Base-by-base conservation (phyloP, 108 stramenopile species). In the Aureococcus anophagefferens region DNA sequence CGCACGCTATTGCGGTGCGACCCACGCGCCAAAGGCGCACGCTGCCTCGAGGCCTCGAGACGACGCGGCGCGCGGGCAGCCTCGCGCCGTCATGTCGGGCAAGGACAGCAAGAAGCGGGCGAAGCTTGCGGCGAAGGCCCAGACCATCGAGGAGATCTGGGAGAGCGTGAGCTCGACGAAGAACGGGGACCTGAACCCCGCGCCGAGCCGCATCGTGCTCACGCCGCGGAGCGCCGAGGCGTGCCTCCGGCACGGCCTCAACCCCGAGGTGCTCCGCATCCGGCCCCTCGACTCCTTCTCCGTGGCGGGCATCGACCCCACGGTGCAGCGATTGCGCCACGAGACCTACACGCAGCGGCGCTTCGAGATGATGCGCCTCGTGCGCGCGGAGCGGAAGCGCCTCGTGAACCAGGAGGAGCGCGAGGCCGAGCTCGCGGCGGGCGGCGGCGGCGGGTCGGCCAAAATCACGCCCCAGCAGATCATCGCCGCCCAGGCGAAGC, bases 221-320 rank as follows among this genome's bases (percentile, higher is more conserved):
- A 87, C 88, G 3, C 88, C 88, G 17, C 64, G 84, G 32, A 75
- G 74, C 31, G 82, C 86, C 30, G 88, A 89, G 72, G 71, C 83
- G 45, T 87, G 86, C 45, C 81, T 89, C 17, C 78, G 83, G 37
- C 81, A 84, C 18, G 88, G 88, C n/a, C 34, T 76, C 63, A 76
- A 76, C 67, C 77, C 77, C 18, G 86, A 86, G 35, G 70, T 85
- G 0, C 67, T 89, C 17, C 68, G 81, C 9, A 77, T 86, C 32
- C 82, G 88, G 30, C 83, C 85, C 71, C 74, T 89, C 30, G 88
- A 87, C 72, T 80, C 75, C 32, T 89, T 89, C 63, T 84, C 79
- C 78, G 88, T 86, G 77, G 71, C 80, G 9, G 79, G 66, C 30
- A 64, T 87, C 37, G 86, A 85, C 44, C 83, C 85, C 4, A 81